These are phyloP conservation scores for Hippophae tibetana DNA, from an alignment of 306 rosid species.

Conservation along the genomic window DNA sequence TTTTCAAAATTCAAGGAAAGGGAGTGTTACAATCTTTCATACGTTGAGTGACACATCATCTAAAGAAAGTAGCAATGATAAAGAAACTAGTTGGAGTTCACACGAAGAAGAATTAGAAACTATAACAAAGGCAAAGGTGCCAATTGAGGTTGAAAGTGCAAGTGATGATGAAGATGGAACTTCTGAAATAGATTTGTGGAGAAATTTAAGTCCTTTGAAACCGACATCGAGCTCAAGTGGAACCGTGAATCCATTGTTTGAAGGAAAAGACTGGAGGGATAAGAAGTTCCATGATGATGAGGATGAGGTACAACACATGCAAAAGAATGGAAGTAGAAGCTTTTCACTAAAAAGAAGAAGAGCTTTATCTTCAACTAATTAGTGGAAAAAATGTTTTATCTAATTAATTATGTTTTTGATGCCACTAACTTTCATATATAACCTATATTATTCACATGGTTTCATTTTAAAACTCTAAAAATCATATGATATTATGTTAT, in stretches of 20 bases:
- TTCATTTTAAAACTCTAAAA: no score
- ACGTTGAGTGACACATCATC: constrained; percentile 43
- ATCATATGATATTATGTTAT: no score
- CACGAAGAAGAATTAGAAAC: constrained; percentile 20
- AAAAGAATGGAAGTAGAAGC: constrained; percentile 17
- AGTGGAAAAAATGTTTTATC: not conserved
- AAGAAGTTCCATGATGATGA: not conserved
- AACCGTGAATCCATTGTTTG: constrained; percentile 3
- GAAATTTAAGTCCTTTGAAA: constrained; percentile 19
- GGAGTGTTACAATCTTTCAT: constrained; percentile 31
- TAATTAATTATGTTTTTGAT: no score
- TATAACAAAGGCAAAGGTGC: constrained; percentile 8
- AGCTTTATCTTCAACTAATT: constrained; percentile 15
- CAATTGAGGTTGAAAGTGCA: constrained; percentile 21
- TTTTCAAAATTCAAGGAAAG: constrained; percentile 29
- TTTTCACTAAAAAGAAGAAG: constrained; percentile 19
- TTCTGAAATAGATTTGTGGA: constrained; percentile 2
- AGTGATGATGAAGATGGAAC: constrained; percentile 20
- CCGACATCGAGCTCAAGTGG: constrained; percentile 21
- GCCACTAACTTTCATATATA: no score
- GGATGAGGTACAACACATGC: not conserved
- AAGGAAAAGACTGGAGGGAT: not conserved
- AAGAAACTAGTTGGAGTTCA: constrained; percentile 20
- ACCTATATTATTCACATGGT: no score
- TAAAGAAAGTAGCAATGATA: constrained; percentile 27